These are phyloP conservation scores for Citrus hindsii DNA, from an alignment of 345 rosid species.

Conservation along the genomic window DNA sequence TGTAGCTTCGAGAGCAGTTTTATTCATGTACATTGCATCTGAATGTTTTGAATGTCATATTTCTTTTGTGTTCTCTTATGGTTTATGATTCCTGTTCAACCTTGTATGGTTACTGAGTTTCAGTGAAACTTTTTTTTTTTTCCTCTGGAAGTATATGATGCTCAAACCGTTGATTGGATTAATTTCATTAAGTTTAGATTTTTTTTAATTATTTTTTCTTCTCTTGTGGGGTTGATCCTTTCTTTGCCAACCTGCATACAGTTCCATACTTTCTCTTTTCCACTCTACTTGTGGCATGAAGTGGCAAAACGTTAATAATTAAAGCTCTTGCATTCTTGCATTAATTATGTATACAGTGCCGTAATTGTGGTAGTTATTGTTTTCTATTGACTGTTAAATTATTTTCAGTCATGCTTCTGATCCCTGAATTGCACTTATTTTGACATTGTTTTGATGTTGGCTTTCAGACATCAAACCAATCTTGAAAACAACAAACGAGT, in stretches of 20 bases:
- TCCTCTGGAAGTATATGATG: neutral
- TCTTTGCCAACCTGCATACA: neutral
- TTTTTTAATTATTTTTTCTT: no score
- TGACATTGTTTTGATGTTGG: conserved; percentile 14
- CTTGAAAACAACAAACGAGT: conserved; percentile 81
- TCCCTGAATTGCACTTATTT: conserved; percentile 16
- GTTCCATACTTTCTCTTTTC: neutral
- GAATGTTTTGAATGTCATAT: neutral
- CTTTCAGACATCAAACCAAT: conserved; percentile 63
- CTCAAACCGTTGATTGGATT: neutral
- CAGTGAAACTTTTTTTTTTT: neutral
- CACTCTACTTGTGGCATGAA: neutral
- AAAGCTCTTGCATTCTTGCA: neutral
- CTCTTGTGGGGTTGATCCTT: neutral
- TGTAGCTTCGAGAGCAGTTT: neutral
- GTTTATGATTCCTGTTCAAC: neutral
- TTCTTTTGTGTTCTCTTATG: neutral
- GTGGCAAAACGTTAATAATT: neutral
- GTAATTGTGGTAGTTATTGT: neutral
- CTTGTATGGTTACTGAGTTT: neutral
- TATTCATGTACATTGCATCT: neutral
- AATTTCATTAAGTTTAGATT: neutral
- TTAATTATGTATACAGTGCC: neutral
- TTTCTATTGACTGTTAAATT: neutral
- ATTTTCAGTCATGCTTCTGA: neutral